Evolutionary conservation across 106 monocot species (phyloP).

Genomic region (Allium cepa): DNA sequence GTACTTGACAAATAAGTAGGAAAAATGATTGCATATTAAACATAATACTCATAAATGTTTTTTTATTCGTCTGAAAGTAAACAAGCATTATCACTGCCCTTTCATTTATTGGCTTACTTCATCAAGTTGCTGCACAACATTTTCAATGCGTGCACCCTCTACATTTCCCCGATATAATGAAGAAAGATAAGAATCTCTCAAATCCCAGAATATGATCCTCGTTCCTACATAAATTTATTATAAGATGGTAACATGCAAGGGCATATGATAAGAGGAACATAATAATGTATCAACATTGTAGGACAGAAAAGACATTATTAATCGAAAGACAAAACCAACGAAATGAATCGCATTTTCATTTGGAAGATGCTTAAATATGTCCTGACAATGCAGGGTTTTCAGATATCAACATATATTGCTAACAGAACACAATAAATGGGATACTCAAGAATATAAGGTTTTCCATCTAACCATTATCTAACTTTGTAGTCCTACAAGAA

Average conservation of each 20-base stretch:
- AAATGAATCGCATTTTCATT: too few species aligned
- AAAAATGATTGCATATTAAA: background rate
- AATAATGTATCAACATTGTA: too few species aligned
- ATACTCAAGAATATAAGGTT: too few species aligned
- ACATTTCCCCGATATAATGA: slow-evolving; percentile 53
- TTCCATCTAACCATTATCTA: too few species aligned
- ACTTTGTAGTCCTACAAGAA: background rate
- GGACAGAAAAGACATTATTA: too few species aligned
- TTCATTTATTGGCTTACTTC: slow-evolving; percentile 25
- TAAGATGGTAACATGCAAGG: background rate
- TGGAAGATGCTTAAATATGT: too few species aligned
- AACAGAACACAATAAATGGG: too few species aligned
- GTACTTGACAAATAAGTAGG: background rate
- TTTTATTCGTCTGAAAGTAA: too few species aligned
- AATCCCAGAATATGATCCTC: slow-evolving; percentile 64
- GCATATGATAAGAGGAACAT: too few species aligned
- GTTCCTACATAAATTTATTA: slow-evolving; percentile 21
- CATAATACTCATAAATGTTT: background rate
- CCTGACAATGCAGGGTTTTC: too few species aligned
- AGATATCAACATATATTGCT: too few species aligned
- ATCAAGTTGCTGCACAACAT: slow-evolving; percentile 48
- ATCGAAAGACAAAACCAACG: too few species aligned
- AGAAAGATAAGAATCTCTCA: slow-evolving; percentile 56
- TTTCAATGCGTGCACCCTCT: slow-evolving; percentile 41
- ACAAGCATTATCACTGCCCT: background rate